Conservation (phyloP, 2,329 filamentous ascomycete species). For the Dothideomycetes sp. region DNA sequence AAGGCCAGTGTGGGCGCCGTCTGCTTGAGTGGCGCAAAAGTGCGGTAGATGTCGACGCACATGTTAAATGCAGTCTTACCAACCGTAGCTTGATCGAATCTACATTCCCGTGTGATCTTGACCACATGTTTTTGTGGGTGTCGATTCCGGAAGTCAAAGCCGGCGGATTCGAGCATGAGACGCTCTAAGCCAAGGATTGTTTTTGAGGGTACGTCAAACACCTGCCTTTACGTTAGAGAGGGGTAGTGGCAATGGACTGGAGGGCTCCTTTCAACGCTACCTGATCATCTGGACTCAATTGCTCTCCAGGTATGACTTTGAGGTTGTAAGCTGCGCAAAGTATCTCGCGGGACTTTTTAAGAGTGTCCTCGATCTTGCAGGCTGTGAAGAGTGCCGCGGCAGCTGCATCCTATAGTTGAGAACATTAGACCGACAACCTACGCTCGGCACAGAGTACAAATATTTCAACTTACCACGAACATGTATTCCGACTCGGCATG, state of each 20-base stretch:
- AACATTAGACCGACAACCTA: constrained; percentile 2
- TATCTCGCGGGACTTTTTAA: constrained; percentile 93
- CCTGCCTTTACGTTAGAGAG: constrained; percentile 38
- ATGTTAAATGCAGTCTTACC: constrained; percentile 67
- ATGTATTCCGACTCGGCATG: constrained; percentile 81
- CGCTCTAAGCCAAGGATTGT: constrained; percentile 83
- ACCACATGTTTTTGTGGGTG: constrained; percentile 77
- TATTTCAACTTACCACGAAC: constrained; percentile 38
- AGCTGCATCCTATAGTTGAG: constrained; percentile 58
- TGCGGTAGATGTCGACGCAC: constrained; percentile 82
- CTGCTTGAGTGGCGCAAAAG: constrained; percentile 84
- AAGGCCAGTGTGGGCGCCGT: constrained; percentile 76
- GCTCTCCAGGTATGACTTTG: constrained; percentile 52
- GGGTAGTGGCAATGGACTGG: not conserved
- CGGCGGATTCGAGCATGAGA: constrained; percentile 81
- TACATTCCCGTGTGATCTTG: constrained; percentile 46
- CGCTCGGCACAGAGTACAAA: no score
- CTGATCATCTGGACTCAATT: constrained; percentile 70
- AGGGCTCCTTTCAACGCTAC: constrained; percentile 31
- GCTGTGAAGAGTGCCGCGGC: constrained; percentile 82
- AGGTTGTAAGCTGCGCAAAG: constrained; percentile 83
- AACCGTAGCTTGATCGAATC: constrained; percentile 29
- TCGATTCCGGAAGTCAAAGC: constrained; percentile 86
- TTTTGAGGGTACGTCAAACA: constrained; percentile 69
- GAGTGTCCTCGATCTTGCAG: constrained; percentile 94